Evolutionary conservation across 1,284 basidiomycete species (phyloP), one percentile per base, ranked within the genome.

Genomic region (Gymnopus androsaceus): DNA sequence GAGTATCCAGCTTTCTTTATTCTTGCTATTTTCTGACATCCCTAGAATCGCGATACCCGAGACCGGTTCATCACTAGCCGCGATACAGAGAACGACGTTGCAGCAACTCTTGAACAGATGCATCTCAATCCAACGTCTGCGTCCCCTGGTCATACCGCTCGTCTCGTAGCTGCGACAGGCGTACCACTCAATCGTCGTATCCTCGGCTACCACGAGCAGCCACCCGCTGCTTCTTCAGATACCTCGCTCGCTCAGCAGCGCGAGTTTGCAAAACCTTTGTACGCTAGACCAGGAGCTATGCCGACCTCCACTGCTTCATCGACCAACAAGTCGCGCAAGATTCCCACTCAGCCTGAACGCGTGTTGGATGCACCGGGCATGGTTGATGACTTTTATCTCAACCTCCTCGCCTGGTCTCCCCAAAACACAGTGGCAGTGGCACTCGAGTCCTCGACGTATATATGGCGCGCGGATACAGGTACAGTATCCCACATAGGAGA

Each of bases 351-450:
- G 59, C 94, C 90, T 0, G 93, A 97, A 65, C 83, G 94, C 23
- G 94, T 98, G 2, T 80, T 99, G 11, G 97, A 99, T 66, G 97
- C 97, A 0, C 95, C 95, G 0, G 94, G 92, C 1, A 90, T 98
- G 77, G 83, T 91, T 4, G 94, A 98, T 64, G 97, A 99, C 72
- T 99, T 97, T 72, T 99, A 99, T 70, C 85, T 98, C 65, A 99
- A 99, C 70, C 79, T 99, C 33, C 74, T 98, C 55, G 84, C 89
- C 41, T 99, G 96, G 96, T 91, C 90, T 34, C 80, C 80, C 30
- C 83, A 84, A 57, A 98, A 99, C 72, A 76, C 88, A 31, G 84
- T 98, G 3, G 94, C 91, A 1, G 94, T 98, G 56, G 95, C 91
- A 0, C 82, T 98, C 3, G 90, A 86, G 28, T 84, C 88, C 41